Conservation (phyloP, 2,329 filamentous ascomycete species). For the Hypomyces perniciosus region DNA sequence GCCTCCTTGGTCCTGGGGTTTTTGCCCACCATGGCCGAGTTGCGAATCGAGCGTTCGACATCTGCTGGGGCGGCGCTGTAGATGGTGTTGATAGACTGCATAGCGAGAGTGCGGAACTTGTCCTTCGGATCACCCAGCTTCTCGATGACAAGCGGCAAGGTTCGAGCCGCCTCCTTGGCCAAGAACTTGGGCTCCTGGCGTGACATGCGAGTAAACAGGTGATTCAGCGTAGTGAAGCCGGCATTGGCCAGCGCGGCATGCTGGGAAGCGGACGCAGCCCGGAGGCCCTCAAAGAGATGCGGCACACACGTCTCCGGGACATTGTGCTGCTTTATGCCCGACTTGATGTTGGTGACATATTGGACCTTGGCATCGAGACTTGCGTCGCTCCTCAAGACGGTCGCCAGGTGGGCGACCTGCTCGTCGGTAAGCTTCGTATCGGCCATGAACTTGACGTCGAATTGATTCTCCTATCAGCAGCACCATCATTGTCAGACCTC, state of each 20-base stretch:
- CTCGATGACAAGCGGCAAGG: slow-evolving; percentile 72
- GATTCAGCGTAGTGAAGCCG: slow-evolving; percentile 81
- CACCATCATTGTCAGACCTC: background rate
- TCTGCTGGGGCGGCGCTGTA: slow-evolving; percentile 64
- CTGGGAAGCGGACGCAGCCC: slow-evolving; percentile 66
- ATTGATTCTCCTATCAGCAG: slow-evolving; percentile 7
- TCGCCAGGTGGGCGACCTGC: slow-evolving; percentile 49
- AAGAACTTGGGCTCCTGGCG: slow-evolving; percentile 76
- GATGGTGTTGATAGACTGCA: slow-evolving; percentile 70
- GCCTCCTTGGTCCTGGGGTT: slow-evolving; percentile 80
- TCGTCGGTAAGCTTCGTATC: slow-evolving; percentile 52
- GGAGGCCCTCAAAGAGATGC: slow-evolving; percentile 75
- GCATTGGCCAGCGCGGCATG: slow-evolving; percentile 73
- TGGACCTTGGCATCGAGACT: slow-evolving; percentile 65
- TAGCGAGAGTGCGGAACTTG: slow-evolving; percentile 68
- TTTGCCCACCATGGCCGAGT: slow-evolving; percentile 70
- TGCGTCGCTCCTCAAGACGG: slow-evolving; percentile 52
- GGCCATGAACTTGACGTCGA: slow-evolving; percentile 34
- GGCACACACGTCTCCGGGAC: slow-evolving; percentile 69
- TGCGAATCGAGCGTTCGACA: slow-evolving; percentile 74
- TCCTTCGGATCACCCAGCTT: slow-evolving; percentile 86
- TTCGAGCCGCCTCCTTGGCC: slow-evolving; percentile 61
- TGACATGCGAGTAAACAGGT: slow-evolving; percentile 78
- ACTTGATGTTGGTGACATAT: slow-evolving; percentile 70
- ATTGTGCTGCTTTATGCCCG: slow-evolving; percentile 86